phyloP scores from a whole-genome alignment of 192 early-diverging fungal species.

The Podila epigama region DNA sequence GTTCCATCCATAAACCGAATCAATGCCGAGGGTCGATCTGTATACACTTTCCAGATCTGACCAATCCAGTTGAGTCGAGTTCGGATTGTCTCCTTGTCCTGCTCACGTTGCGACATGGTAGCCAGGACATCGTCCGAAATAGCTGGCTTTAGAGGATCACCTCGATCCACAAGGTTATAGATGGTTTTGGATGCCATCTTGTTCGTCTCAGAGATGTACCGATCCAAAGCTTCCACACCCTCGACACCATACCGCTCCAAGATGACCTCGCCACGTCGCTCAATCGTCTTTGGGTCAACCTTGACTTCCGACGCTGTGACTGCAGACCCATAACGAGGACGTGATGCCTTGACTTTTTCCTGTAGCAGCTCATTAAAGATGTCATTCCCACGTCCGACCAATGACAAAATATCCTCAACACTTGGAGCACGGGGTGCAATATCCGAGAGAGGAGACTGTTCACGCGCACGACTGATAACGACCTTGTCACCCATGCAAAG shows the following conservation, averaged over 20 bases:
- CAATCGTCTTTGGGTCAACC: slow-evolving; percentile 14
- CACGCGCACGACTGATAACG: slow-evolving; percentile 39
- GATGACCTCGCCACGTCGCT: slow-evolving; percentile 13
- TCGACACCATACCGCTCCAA: slow-evolving; percentile 41
- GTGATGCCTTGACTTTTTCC: not conserved
- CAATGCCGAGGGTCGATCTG: slow-evolving; percentile 39
- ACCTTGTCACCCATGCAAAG: slow-evolving; percentile 44
- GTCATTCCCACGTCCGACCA: slow-evolving; percentile 35
- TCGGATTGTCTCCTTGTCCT: slow-evolving; percentile 36
- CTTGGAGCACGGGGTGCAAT: slow-evolving; percentile 48
- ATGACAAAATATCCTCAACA: slow-evolving; percentile 24
- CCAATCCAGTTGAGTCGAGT: slow-evolving; percentile 55
- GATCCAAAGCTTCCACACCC: slow-evolving; percentile 41
- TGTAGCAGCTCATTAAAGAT: slow-evolving; percentile 25
- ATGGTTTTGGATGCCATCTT: slow-evolving; percentile 22
- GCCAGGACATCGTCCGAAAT: slow-evolving; percentile 26
- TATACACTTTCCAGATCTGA: slow-evolving; percentile 49
- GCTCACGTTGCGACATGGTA: slow-evolving; percentile 21
- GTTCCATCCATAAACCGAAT: slow-evolving; percentile 52
- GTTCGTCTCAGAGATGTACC: slow-evolving; percentile 39
- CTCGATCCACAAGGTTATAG: slow-evolving; percentile 28
- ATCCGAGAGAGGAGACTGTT: slow-evolving; percentile 23
- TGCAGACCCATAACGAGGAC: not conserved
- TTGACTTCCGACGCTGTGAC: not conserved
- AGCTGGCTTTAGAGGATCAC: slow-evolving; percentile 17